Evolutionary conservation across 306 rosid species (phyloP).

Genomic region (Inga laurina): DNA sequence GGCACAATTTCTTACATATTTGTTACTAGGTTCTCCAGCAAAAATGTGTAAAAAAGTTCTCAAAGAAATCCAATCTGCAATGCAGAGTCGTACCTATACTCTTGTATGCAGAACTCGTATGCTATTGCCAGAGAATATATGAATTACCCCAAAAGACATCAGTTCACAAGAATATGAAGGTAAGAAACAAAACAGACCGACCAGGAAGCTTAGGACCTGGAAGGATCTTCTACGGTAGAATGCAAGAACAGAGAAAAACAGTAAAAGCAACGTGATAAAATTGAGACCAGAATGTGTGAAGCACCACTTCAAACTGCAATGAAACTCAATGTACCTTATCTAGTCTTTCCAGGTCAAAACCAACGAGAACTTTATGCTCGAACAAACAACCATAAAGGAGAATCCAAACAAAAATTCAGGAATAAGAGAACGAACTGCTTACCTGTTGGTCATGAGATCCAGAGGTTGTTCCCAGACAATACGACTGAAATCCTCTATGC

Average conservation of each 20-base stretch:
- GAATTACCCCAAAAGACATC: not conserved
- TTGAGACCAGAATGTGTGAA: not conserved
- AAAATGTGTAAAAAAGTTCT: not conserved
- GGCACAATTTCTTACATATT: not conserved
- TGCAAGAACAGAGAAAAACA: not conserved
- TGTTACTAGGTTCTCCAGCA: not conserved
- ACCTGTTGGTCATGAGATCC: conserved; percentile 68
- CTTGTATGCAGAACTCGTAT: not conserved
- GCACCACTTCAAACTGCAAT: not conserved
- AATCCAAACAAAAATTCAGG: not conserved
- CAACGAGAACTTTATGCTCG: not conserved
- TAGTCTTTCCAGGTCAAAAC: not conserved
- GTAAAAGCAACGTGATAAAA: not conserved
- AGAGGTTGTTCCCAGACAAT: conserved; percentile 69
- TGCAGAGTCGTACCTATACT: not conserved
- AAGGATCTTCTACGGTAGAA: not conserved
- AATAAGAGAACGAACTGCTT: not conserved
- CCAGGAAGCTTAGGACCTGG: not conserved
- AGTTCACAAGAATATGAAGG: not conserved
- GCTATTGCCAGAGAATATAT: not conserved
- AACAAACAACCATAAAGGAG: not conserved
- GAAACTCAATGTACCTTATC: not conserved
- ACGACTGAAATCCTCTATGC: conserved; percentile 51
- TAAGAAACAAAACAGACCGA: not conserved
- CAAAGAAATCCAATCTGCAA: not conserved